A percentile compares a stretch with the other conserved stretches of the same genome.
These are phyloP conservation scores for Floccularia luteovirens DNA, from an alignment of 768 basidiomycete species.

Conservation along the genomic window DNA sequence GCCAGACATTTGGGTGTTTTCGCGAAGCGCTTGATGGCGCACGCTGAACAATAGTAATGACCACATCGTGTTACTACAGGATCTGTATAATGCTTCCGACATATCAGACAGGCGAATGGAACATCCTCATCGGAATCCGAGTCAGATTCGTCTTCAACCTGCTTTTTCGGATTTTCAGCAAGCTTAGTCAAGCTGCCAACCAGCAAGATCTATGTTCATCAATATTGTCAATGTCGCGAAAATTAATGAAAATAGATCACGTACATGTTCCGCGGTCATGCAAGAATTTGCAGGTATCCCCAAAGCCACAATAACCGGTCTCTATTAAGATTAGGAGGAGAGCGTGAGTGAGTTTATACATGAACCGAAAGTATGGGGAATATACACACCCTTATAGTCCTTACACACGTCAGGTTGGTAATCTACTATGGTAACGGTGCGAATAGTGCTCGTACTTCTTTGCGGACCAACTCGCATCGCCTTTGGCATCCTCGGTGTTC, in stretches of 20 bases:
- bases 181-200: conserved; percentile 98
- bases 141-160: conserved; percentile 53
- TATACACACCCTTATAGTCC: conserved; percentile 88
- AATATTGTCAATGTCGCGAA: conserved; percentile 2
- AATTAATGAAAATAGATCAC: conserved; percentile 20
- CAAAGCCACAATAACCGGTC: conserved; percentile 98
- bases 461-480: conserved; percentile 83
- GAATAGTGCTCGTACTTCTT: conserved; percentile 71
- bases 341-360: conserved; percentile 3
- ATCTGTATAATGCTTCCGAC: conserved; percentile 90
- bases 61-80: conserved; percentile 95
- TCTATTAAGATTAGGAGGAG: conserved; percentile 38
- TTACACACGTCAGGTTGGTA: conserved; percentile 99
- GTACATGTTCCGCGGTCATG: conserved; percentile 94
- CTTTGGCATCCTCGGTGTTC: conserved; percentile 77
- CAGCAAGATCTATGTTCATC: conserved; percentile 67
- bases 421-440: conserved; percentile 92
- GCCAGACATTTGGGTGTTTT: conserved; percentile 95
- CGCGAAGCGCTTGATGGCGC: conserved; percentile 90
- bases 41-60: conserved; percentile 93
- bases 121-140: conserved; percentile 75
- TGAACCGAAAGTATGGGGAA: too few relatives aligned
- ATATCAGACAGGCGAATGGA: conserved; percentile 98
- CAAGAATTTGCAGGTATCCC: conserved; percentile 98
- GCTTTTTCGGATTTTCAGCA: conserved; percentile 66